A percentile compares a stretch with the other conserved stretches of the same genome.
These are phyloP conservation scores for Ceriops zippeliana DNA, from an alignment of 345 rosid species.

Conservation along the genomic window DNA sequence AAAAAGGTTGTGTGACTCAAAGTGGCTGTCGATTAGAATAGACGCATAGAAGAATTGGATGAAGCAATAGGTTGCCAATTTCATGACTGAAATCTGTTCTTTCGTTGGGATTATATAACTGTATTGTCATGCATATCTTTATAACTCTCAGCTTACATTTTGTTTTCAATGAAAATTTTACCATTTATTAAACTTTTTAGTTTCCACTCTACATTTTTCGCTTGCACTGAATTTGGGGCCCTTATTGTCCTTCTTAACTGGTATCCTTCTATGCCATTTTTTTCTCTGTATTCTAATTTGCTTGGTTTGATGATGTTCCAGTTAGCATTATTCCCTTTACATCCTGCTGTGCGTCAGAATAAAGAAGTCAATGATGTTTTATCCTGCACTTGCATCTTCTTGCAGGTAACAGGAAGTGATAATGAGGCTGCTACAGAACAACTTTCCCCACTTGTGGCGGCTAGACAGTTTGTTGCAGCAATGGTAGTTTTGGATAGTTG, in stretches of 20 bases:
- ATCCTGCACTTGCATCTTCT: not conserved
- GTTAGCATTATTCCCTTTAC: not conserved
- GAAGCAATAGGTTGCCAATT: not conserved
- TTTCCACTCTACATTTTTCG: not conserved
- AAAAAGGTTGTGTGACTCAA: not conserved
- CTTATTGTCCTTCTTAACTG: not conserved
- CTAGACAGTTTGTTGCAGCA: constrained; percentile 61
- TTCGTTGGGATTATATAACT: not conserved
- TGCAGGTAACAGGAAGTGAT: constrained; percentile 69
- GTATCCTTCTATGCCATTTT: not conserved
- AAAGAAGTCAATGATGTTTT: not conserved
- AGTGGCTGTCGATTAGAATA: not conserved
- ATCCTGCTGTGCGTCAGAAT: not conserved
- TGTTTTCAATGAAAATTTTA: not conserved
- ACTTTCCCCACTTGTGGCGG: constrained; percentile 48
- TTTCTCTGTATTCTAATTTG: not conserved
- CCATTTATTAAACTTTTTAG: not conserved
- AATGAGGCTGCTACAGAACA: constrained; percentile 27
- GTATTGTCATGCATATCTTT: not conserved
- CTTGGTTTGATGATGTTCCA: not conserved
- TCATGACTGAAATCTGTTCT: not conserved
- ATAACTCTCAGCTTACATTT: not conserved
- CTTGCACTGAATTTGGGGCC: not conserved
- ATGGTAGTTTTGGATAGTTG: constrained; percentile 78
- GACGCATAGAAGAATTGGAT: not conserved